Evolutionary conservation across 495 filamentous ascomycete species (phyloP).

Genomic region (Neurospora sp.): DNA sequence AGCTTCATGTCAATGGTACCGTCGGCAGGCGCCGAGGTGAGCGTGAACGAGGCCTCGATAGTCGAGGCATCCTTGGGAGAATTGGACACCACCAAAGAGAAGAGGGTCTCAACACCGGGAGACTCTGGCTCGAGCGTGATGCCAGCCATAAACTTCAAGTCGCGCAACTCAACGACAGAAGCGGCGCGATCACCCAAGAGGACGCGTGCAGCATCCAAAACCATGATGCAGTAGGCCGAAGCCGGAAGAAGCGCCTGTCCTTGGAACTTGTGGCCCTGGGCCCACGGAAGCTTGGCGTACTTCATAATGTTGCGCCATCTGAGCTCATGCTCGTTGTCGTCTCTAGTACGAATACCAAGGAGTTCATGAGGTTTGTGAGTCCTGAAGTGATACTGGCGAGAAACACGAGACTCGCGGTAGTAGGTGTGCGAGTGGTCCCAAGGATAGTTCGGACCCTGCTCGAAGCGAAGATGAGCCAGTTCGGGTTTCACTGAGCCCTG

Average conservation of each 20-base stretch:
- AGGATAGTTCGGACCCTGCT: conserved; percentile 31
- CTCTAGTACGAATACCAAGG: conserved; percentile 34
- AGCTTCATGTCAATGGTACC: conserved; percentile 26
- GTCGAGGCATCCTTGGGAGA: neutral
- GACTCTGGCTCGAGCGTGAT: conserved; percentile 40
- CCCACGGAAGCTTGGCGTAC: conserved; percentile 33
- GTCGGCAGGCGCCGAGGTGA: conserved; percentile 26
- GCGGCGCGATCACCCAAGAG: conserved; percentile 17
- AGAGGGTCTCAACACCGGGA: conserved; percentile 35
- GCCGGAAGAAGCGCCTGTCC: conserved; percentile 33
- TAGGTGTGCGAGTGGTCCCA: conserved; percentile 39
- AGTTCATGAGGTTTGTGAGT: conserved; percentile 32
- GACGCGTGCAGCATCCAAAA: conserved; percentile 28
- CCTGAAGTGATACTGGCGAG: conserved; percentile 34
- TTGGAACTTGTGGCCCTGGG: conserved; percentile 32
- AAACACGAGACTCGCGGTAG: conserved; percentile 39
- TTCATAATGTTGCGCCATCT: conserved; percentile 40
- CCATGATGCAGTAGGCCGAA: conserved; percentile 35
- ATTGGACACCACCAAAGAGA: conserved; percentile 21
- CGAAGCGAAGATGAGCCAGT: conserved; percentile 15
- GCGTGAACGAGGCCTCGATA: conserved; percentile 28
- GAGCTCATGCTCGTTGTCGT: conserved; percentile 30
- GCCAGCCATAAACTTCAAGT: conserved; percentile 34
- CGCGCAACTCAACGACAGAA: conserved; percentile 28
- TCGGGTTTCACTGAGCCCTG: conserved; percentile 20